Evolutionary conservation across 345 rosid genomes (phyloP), one percentile per base, ranked within the genome.

Genomic region (Conringia planisiliqua): DNA sequence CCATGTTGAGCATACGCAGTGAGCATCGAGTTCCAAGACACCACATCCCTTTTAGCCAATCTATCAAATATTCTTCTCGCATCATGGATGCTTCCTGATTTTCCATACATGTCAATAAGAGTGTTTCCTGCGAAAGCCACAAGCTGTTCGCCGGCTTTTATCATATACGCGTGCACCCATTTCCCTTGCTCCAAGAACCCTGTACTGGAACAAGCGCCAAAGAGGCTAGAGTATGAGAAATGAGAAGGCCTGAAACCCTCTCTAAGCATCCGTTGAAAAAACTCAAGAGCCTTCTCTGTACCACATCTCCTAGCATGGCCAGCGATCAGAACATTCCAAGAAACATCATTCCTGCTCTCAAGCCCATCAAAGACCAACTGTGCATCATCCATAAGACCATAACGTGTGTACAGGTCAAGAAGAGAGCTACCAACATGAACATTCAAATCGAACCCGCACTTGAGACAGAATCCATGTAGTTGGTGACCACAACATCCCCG

Each of bases 121-220:
- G 89, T 85, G 71, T 87, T 85, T 7, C 95, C 91, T 1, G 86
- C 87, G 14, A 79, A 85, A 16, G 84, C 85, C 52, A 73, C 75
- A 55, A 82, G 90, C 82, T 85, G 78, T 54, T 73, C 84, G 4
- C 86, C 90, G 0, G 85, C 79, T 74, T 87, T 87, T 6, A 86
- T 82, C 83, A 87, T 72, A 81, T 81, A 79, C 0, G 89, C 86
- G 2, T 86, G 91, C 7, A 89, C 85, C 92, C 90, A 86, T 78
- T 80, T 89, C 26, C 92, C 92, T 81, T 86, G 89, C 75, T 89
- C 90, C 82, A 87, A 58, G 71, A 85, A 83, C 9, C 92, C 95
- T 11, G 76, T 55, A 47, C 82, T 66, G 10, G 88, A 87, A 46
- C 86, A 86, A 59, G 86, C 85, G 17, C 85, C 83, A 30, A 82